Evolutionary conservation across 75 land plant species (phyloP).

Genomic region (Pinus albicaulis): DNA sequence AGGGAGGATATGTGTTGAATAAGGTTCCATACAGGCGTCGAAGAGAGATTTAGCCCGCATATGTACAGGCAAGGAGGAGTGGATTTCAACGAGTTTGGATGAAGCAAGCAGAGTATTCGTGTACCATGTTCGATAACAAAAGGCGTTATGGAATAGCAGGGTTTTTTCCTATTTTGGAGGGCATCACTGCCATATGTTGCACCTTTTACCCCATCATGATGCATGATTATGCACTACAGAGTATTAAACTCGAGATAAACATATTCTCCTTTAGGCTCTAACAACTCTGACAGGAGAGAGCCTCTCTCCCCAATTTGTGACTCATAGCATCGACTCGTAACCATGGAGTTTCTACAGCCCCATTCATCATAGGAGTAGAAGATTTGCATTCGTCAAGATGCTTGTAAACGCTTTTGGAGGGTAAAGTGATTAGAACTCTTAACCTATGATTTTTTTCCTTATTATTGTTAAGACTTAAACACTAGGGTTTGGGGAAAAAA

Average conservation of each 20-base stretch:
- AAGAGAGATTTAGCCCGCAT: too few species aligned
- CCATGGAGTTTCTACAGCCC: background rate
- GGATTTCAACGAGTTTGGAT: too few species aligned
- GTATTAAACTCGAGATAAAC: background rate
- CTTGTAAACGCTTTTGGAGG: background rate
- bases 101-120: too few species aligned
- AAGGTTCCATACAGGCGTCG: too few species aligned
- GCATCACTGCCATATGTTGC: too few species aligned
- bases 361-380: background rate
- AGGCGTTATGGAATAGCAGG: too few species aligned
- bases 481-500: too few species aligned
- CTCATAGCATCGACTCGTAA: constrained; percentile 1
- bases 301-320: background rate
- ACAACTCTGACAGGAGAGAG: background rate
- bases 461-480: background rate
- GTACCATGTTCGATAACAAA: too few species aligned
- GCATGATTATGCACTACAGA: background rate
- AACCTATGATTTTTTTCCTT: background rate
- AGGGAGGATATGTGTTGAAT: too few species aligned
- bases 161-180: too few species aligned
- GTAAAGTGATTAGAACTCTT: background rate
- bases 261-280: constrained; percentile 2
- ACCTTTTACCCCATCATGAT: background rate
- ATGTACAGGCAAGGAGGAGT: too few species aligned
- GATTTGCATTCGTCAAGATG: background rate